Conservation (phyloP, 306 rosid genomes). For the Trichosanthes truncata region DNA sequence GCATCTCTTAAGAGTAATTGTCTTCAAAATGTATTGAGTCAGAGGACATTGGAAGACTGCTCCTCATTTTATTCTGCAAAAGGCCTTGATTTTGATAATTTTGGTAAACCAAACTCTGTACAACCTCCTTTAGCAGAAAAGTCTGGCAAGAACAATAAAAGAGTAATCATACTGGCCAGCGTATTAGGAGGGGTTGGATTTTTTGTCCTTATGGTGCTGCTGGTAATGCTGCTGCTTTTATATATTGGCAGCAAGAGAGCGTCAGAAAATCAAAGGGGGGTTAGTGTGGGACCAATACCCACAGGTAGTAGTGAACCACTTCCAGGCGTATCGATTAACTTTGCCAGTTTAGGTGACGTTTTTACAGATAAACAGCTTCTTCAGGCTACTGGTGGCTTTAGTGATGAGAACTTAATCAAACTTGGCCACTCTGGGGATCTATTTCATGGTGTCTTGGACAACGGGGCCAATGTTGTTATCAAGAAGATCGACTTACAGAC, state of each 20-base stretch:
- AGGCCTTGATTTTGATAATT: constrained; percentile 57
- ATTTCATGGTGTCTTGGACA: constrained; percentile 63
- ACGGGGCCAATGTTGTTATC: constrained; percentile 55
- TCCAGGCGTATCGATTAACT: constrained; percentile 36
- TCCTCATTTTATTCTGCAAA: constrained; percentile 50
- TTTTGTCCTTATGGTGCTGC: constrained; percentile 31
- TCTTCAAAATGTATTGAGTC: constrained; percentile 49
- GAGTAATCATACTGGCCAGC: constrained; percentile 47
- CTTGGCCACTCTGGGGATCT: constrained; percentile 80
- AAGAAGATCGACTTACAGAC: constrained; percentile 51
- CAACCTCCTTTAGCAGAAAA: constrained; percentile 20
- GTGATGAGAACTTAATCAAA: constrained; percentile 54
- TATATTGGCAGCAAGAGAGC: constrained; percentile 32
- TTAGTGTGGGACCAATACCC: constrained; percentile 51
- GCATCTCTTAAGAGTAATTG: constrained; percentile 51
- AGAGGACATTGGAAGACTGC: constrained; percentile 47
- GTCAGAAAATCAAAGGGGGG: constrained; percentile 35
- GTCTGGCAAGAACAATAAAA: constrained; percentile 40
- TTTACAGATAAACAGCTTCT: constrained; percentile 78
- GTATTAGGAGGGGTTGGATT: constrained; percentile 69
- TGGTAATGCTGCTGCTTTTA: constrained; percentile 22
- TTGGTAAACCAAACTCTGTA: constrained; percentile 39
- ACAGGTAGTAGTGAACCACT: constrained; percentile 36
- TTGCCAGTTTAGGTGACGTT: constrained; percentile 52
- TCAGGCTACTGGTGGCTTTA: constrained; percentile 66